Conservation (phyloP, 257 asterid species). For the Pogostemon cablin region DNA sequence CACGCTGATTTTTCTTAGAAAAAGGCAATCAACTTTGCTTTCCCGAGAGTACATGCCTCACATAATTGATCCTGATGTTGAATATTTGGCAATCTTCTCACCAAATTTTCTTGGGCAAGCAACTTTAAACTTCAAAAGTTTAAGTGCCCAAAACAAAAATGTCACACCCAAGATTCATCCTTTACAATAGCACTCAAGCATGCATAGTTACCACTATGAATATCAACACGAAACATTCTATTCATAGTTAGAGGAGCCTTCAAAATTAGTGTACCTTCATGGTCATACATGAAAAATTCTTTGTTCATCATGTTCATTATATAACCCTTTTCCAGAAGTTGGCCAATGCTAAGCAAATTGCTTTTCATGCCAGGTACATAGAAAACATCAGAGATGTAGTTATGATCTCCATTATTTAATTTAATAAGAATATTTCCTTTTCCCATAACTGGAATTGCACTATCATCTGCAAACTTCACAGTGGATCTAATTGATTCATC, state of each 20-base stretch:
- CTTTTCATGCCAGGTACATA: slow-evolving; percentile 29
- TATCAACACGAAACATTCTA: too few species aligned
- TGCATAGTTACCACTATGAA: too few species aligned
- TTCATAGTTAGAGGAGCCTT: not conserved
- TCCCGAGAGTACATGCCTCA: too few species aligned
- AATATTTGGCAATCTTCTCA: too few species aligned
- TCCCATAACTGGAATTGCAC: slow-evolving; percentile 17
- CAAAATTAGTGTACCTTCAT: not conserved
- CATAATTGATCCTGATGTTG: too few species aligned
- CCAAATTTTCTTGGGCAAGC: too few species aligned
- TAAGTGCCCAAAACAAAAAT: too few species aligned
- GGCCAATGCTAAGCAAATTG: slow-evolving; percentile 7
- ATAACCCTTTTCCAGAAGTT: slow-evolving; percentile 18
- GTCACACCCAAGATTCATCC: too few species aligned
- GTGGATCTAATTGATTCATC: slow-evolving; percentile 14
- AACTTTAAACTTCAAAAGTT: too few species aligned
- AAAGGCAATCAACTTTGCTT: too few species aligned
- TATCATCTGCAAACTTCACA: slow-evolving; percentile 26
- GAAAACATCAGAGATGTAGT: slow-evolving; percentile 27
- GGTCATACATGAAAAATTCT: not conserved
- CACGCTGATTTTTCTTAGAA: too few species aligned
- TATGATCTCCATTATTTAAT: slow-evolving; percentile 25
- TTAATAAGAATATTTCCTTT: slow-evolving; percentile 21
- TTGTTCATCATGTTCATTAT: not conserved
- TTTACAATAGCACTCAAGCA: too few species aligned